Evolutionary conservation across 768 basidiomycete genomes (phyloP), one percentile per base, ranked within the genome.

Genomic region (Dioszegia aurantiaca): DNA sequence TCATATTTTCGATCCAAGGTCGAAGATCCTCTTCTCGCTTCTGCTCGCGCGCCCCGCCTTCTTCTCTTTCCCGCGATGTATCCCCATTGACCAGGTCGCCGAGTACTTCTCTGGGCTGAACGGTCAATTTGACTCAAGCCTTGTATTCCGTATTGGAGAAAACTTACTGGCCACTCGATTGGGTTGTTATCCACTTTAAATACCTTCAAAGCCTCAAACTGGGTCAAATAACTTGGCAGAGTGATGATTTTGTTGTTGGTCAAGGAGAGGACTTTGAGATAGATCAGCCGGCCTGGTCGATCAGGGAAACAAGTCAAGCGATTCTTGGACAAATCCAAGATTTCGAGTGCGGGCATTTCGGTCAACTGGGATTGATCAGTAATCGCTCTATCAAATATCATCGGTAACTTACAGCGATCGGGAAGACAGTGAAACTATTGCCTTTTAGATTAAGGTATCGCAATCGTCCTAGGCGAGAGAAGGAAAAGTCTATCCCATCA

Each of bases 321-420:
- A 79, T 99, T 99, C 64, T 89, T 85, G 63, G 90, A 92, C 41
- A 99, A 82, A 76, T 99, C 95, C 62, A 99, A 80, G 58, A 92
- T 94, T 77, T 99, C 94, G 55, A 99, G 81, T 5, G 87, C 86
- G 2, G 87, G 84, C 79, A 98, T 85, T 17, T 84, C 79, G 43
- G 88, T 90, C 42, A 95, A 81, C 92, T 94, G 65, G n/a, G n/a
- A n/a, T n/a, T n/a, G n/a, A n/a, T n/a, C n/a, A n/a, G n/a, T n/a
- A n/a, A n/a, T n/a, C n/a, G n/a, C n/a, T n/a, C n/a, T n/a, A n/a
- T n/a, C n/a, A n/a, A n/a, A n/a, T n/a, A n/a, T n/a, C 31, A 21
- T 23, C 36, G 3, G 14, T 6, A 47, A 82, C 89, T 67, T 72
- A 97, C 92, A 53, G 90, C 90, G 60, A 86, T 83, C 17, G 95